These are phyloP conservation scores for Calycina herbarum DNA, from an alignment of 2,329 filamentous ascomycete species.

Conservation along the genomic window DNA sequence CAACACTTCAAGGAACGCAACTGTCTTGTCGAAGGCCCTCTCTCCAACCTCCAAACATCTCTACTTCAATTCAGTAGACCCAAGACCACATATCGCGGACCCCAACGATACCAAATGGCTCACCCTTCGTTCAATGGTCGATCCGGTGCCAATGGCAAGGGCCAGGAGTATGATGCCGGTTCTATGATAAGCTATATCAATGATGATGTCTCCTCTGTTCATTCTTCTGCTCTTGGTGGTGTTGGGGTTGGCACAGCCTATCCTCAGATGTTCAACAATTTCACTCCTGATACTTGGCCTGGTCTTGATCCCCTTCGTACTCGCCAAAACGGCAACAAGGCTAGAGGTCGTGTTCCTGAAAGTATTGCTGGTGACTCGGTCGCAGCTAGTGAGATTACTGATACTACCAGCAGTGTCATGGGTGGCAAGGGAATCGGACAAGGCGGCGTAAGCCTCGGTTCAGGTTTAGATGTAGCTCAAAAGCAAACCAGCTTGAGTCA, in stretches of 20 bases:
- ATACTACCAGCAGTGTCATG: slow-evolving; percentile 76
- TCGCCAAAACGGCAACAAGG: slow-evolving; percentile 64
- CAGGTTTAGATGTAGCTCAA: slow-evolving; percentile 69
- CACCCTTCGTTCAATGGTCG: slow-evolving; percentile 51
- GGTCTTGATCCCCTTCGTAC: slow-evolving; percentile 64
- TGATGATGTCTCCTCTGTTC: slow-evolving; percentile 94
- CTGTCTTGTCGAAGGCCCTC: slow-evolving; percentile 90
- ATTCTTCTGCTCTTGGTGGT: slow-evolving; percentile 86
- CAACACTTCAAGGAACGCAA: slow-evolving; percentile 97
- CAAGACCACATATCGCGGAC: slow-evolving; percentile 86
- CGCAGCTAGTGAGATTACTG: slow-evolving; percentile 85
- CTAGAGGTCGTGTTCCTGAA: slow-evolving; percentile 65
- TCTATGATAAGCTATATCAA: slow-evolving; percentile 95
- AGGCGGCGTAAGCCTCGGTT: slow-evolving; percentile 82
- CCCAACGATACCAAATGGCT: slow-evolving; percentile 82
- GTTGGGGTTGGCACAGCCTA: slow-evolving; percentile 78
- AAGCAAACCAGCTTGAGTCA: slow-evolving; percentile 75
- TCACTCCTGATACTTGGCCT: slow-evolving; percentile 84
- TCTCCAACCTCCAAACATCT: slow-evolving; percentile 94
- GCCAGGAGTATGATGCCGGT: slow-evolving; percentile 61
- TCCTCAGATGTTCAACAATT: slow-evolving; percentile 93
- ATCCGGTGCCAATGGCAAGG: slow-evolving; percentile 35
- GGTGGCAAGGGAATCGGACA: slow-evolving; percentile 74
- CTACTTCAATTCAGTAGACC: slow-evolving; percentile 93
- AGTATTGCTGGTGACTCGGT: slow-evolving; percentile 91